Base-by-base conservation (phyloP, 805 yeast species). In the Candida namnaoensis region DNA sequence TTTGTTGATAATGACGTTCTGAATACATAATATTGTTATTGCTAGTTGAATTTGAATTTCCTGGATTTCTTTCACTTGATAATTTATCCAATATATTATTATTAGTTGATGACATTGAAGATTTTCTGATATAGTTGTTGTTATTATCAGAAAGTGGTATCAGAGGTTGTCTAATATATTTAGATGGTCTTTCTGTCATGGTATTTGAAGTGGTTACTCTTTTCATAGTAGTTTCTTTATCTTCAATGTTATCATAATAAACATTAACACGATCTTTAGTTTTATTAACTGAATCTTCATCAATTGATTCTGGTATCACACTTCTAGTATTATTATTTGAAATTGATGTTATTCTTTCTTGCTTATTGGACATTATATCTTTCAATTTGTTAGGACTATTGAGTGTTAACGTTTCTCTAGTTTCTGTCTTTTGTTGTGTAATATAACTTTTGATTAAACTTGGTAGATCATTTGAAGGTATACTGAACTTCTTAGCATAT, bases 381-480 rank as follows among this genome's bases (percentile, higher is more conserved):
- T 47, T 53, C 26, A 56, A 48, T 9, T 52, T 45, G 13, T 47
- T 40, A 1, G 60, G 57, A 35, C 57, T 54, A 26, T 56, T 48
- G 14, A 14, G 13, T 11, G 32, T 28, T 13, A 50, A 26, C 0
- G 51, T 45, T 34, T 57, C 59, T 41, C 57, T 58, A 25, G 56
- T 56, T 36, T 60, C 62, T 34, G 48, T 52, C 40, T 56, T 64
- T 43, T 65, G 68, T 41, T 56, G 62, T 40, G 64, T 65, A 41
- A 66, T 59, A 44, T 60, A 67, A 8, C 56, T 35, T 39, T 61
- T 61, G 10, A 66, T 60, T 9, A 66, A 54, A 33, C 45, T 52
- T 15, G 69, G 67, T 37, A 66, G 50, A 32, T 65, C 71, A 23
- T 47, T 47, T 2, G 66, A 50, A 3, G 70, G 66, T 12, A 65